phyloP scores from a whole-genome alignment of 2,329 filamentous ascomycete species.

The Raffaelea deltoideospora region DNA sequence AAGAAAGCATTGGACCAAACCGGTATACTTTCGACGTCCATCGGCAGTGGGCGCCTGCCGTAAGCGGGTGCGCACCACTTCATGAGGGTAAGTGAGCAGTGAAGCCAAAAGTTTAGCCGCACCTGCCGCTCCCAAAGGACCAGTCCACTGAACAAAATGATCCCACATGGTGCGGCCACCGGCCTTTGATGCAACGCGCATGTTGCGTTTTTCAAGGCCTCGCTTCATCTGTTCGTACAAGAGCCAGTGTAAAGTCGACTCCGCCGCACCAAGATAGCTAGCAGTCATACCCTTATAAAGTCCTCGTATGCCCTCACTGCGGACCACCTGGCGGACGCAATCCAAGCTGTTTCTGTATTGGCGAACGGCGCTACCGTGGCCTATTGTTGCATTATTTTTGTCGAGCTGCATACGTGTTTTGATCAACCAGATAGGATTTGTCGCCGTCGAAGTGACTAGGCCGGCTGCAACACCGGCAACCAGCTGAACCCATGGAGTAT shows the following conservation, averaged over 20 bases:
- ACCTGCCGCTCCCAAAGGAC: slow-evolving; percentile 65
- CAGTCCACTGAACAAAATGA: slow-evolving; percentile 58
- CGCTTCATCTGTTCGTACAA: slow-evolving; percentile 87
- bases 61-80: slow-evolving; percentile 74
- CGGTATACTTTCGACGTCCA: slow-evolving; percentile 70
- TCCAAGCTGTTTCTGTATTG: slow-evolving; percentile 80
- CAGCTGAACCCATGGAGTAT: slow-evolving; percentile 63
- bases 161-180: slow-evolving; percentile 57
- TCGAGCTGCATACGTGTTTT: slow-evolving; percentile 90
- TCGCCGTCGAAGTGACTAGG: slow-evolving; percentile 75
- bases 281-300: slow-evolving; percentile 85
- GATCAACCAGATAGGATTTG: slow-evolving; percentile 92
- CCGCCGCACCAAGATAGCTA: slow-evolving; percentile 79
- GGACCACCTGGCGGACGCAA: slow-evolving; percentile 68
- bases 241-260: slow-evolving; percentile 86
- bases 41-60: slow-evolving; percentile 66
- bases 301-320: slow-evolving; percentile 64
- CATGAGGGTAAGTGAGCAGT: slow-evolving; percentile 79
- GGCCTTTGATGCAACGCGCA: slow-evolving; percentile 39
- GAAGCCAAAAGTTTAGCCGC: slow-evolving; percentile 76
- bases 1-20: slow-evolving; percentile 76
- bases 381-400: slow-evolving; percentile 57
- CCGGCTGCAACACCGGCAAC: slow-evolving; percentile 63
- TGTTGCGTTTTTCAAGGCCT: slow-evolving; percentile 49
- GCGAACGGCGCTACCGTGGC: slow-evolving; percentile 37